A percentile compares a stretch with the other conserved stretches of the same genome.
Conservation (phyloP, 805 yeast genomes). For the Wickerhamiella vanderwaltii region DNA sequence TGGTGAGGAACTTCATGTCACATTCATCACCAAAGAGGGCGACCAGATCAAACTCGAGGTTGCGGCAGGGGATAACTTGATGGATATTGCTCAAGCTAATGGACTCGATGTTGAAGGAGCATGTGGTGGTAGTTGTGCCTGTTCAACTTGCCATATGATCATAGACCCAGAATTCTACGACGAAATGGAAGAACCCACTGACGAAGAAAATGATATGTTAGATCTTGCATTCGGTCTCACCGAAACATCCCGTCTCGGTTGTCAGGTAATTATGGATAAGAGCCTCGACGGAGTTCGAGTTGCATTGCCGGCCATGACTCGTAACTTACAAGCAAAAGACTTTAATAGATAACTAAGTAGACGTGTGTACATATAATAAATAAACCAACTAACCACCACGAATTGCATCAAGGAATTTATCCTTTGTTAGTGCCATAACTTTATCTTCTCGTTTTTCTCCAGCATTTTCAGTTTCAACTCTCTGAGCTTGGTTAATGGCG, state of each 20-base stretch:
- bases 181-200: slow-evolving; percentile 84
- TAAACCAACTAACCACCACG: slow-evolving; percentile 25
- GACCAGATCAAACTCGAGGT: slow-evolving; percentile 70
- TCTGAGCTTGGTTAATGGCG: slow-evolving; percentile 69
- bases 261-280: slow-evolving; percentile 82
- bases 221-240: slow-evolving; percentile 96
- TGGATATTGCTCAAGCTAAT: slow-evolving; percentile 91
- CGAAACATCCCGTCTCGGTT: slow-evolving; percentile 91
- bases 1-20: slow-evolving; percentile 81
- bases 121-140: slow-evolving; percentile 98
- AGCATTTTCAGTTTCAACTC: slow-evolving; percentile 24
- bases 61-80: slow-evolving; percentile 78
- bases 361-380: slow-evolving; percentile 10
- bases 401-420: slow-evolving; percentile 77
- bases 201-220: slow-evolving; percentile 96
- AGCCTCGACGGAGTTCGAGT: slow-evolving; percentile 88
- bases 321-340: slow-evolving; percentile 76
- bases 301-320: slow-evolving; percentile 94
- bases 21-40: slow-evolving; percentile 89
- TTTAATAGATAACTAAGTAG: slow-evolving; percentile 30
- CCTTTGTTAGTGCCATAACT: slow-evolving; percentile 73
- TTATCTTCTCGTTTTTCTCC: slow-evolving; percentile 33
- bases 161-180: slow-evolving; percentile 94
- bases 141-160: slow-evolving; percentile 94
- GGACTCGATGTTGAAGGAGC: slow-evolving; percentile 94